Evolutionary conservation across 139 green algal species (phyloP), one percentile per base, ranked within the genome.

Genomic region (Haematococcus lacustris): DNA sequence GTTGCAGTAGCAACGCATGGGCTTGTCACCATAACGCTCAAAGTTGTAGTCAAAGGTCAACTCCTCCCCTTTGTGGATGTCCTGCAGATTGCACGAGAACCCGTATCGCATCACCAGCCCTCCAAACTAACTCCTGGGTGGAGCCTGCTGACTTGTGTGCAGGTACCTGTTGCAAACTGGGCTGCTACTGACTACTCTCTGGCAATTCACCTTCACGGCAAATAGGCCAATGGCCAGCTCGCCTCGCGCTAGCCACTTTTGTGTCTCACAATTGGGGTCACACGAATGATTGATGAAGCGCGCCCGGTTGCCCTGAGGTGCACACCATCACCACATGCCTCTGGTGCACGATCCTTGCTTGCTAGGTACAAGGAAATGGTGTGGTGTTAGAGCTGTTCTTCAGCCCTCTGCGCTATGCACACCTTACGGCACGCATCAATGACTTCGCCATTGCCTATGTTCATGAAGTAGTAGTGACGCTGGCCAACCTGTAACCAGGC

Each of bases 1-100:
- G 38, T 65, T 39, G 74, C 87, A 91, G 80, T 88, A 88, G 78
- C 87, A 91, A 63, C 81, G 77, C 74, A 89, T 90, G 9, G 87
- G 87, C 71, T 93, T 92, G 77, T 98, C 91, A 17, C 90, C 91
- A 68, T 96, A 97, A 34, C 92, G 88, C 79, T 99, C 94, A 87
- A 98, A 98, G 80, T 99, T 98, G 86, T 99, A 99, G 81, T 99
- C 93, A 72, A 98, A 98, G 1, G 95, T 98, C 17, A 99, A 83
- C 89, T 99, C 95, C 35, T 88, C 80, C 26, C 89, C 88, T 21
- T 81, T 76, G 0, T 68, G 33, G 7, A 97, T 86, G 83, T 91
- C 86, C 34, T 66, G 53, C 38, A 81, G n/a, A n/a, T n/a, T n/a
- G n/a, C n/a, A n/a, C n/a, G n/a, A n/a, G n/a, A n/a, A n/a, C n/a